Evolutionary conservation across 441 rosid species (phyloP).

Genomic region (Erysimum pusillum): DNA sequence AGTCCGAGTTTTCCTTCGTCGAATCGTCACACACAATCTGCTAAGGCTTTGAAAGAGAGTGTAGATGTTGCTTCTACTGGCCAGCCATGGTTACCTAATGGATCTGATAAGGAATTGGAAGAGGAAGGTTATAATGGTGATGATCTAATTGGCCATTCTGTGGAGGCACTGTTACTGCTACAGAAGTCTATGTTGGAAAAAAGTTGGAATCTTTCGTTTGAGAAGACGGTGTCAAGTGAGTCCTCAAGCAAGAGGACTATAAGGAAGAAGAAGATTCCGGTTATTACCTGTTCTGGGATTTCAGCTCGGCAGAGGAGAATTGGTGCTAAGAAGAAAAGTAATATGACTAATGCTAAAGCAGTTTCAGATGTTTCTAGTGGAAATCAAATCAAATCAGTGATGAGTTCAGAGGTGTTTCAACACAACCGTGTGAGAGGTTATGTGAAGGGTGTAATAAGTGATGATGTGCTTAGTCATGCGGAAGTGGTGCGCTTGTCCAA

Average conservation of each 20-base stretch:
- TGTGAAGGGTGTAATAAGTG: slow-evolving; percentile 78
- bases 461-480: slow-evolving; percentile 74
- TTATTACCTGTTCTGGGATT: slow-evolving; percentile 73
- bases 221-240: slow-evolving; percentile 50
- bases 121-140: slow-evolving; percentile 44
- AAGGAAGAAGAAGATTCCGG: slow-evolving; percentile 54
- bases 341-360: slow-evolving; percentile 47
- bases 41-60: slow-evolving; percentile 71
- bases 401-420: slow-evolving; percentile 67
- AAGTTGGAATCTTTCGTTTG: slow-evolving; percentile 92
- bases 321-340: slow-evolving; percentile 56
- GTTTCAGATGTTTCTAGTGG: slow-evolving; percentile 43
- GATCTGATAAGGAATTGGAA: slow-evolving; percentile 55
- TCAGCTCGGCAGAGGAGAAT: slow-evolving; percentile 89
- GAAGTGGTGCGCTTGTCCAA: slow-evolving; percentile 84
- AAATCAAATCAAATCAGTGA: slow-evolving; percentile 54
- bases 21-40: slow-evolving; percentile 52
- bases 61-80: slow-evolving; percentile 55
- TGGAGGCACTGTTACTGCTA: slow-evolving; percentile 83
- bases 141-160: slow-evolving; percentile 60
- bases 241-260: slow-evolving; percentile 28
- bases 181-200: slow-evolving; percentile 95
- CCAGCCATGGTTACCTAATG: slow-evolving; percentile 52
- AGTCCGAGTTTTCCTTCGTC: slow-evolving; percentile 64
- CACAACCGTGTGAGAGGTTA: slow-evolving; percentile 69